These are phyloP conservation scores for Penicillium sclerotiorum DNA, from an alignment of 2,329 filamentous ascomycete genomes.

Conservation along the genomic window DNA sequence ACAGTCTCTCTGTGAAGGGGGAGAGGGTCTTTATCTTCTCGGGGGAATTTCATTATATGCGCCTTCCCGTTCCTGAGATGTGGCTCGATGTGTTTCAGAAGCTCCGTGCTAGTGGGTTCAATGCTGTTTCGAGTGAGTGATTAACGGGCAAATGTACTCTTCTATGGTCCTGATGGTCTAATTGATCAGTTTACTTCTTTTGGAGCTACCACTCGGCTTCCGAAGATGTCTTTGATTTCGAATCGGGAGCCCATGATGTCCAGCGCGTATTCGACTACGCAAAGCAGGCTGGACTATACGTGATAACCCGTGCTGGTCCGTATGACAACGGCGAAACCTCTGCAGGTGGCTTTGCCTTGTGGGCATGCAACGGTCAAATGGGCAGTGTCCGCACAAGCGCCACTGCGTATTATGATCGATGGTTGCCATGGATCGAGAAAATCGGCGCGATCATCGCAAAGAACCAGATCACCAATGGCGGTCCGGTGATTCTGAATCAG, in stretches of 20 bases:
- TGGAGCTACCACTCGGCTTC: slow-evolving; percentile 35
- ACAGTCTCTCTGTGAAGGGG: slow-evolving; percentile 55
- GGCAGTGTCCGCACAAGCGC: slow-evolving; percentile 49
- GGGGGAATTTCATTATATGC: slow-evolving; percentile 58
- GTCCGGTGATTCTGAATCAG: slow-evolving; percentile 56
- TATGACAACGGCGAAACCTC: slow-evolving; percentile 58
- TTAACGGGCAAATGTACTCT: slow-evolving; percentile 1
- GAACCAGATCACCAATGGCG: slow-evolving; percentile 55
- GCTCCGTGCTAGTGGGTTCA: slow-evolving; percentile 56
- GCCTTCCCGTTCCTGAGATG: slow-evolving; percentile 57
- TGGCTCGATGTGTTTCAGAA: slow-evolving; percentile 61
- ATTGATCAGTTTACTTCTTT: slow-evolving; percentile 32
- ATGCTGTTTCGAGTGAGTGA: slow-evolving; percentile 48
- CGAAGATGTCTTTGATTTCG: slow-evolving; percentile 50
- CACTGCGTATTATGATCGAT: slow-evolving; percentile 48
- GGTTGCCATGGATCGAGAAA: slow-evolving; percentile 52
- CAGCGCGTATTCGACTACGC: slow-evolving; percentile 55
- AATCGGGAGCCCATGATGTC: slow-evolving; percentile 54
- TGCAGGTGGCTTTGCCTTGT: slow-evolving; percentile 51
- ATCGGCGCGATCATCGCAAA: slow-evolving; percentile 53
- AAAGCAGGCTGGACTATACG: slow-evolving; percentile 55
- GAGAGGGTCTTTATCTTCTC: slow-evolving; percentile 52
- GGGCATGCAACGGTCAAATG: slow-evolving; percentile 51
- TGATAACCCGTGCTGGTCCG: slow-evolving; percentile 55
- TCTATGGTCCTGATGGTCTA: not conserved